These are phyloP conservation scores for Hyphopichia buzzinii DNA, from an alignment of 1,139 yeast species.

Conservation along the genomic window DNA sequence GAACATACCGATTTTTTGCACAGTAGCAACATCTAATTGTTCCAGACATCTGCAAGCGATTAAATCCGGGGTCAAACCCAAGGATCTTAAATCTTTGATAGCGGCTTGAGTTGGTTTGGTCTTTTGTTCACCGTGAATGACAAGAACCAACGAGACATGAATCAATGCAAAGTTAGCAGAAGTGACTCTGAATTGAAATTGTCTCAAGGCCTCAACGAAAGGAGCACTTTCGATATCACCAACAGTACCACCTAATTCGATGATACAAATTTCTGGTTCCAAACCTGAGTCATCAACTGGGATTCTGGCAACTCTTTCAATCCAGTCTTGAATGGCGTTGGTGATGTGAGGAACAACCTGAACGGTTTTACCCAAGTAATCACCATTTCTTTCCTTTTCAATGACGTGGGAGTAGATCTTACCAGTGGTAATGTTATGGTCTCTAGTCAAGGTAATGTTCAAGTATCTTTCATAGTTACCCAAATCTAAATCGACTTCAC, in stretches of 20 bases:
- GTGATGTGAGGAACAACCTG: constrained; percentile 99
- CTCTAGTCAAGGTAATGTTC: constrained; percentile 86
- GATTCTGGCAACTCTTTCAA: constrained; percentile 83
- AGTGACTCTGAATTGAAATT: constrained; percentile 97
- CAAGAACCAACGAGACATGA: constrained; percentile 96
- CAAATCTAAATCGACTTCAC: constrained; percentile 95
- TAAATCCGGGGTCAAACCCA: constrained; percentile 94
- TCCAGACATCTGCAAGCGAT: constrained; percentile 97
- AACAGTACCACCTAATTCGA: constrained; percentile 98
- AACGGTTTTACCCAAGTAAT: constrained; percentile 97
- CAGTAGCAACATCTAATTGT: constrained; percentile 75
- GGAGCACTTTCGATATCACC: constrained; percentile 99
- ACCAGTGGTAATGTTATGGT: constrained; percentile 97
- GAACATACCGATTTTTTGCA: constrained; percentile 96
- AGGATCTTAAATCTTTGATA: constrained; percentile 88
- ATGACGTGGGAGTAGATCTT: constrained; percentile 93
- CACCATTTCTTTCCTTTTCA: constrained; percentile 94
- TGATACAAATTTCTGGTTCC: constrained; percentile 90
- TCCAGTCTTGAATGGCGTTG: constrained; percentile 98
- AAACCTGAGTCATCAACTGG: constrained; percentile 92
- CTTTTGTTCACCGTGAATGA: constrained; percentile 97
- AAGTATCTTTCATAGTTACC: constrained; percentile 98
- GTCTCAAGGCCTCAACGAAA: constrained; percentile 97
- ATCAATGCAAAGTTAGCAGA: constrained; percentile 89
- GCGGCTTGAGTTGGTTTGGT: constrained; percentile 99